These are phyloP conservation scores for Xylaria sp. DNA, from an alignment of 2,329 filamentous ascomycete genomes.

Conservation along the genomic window DNA sequence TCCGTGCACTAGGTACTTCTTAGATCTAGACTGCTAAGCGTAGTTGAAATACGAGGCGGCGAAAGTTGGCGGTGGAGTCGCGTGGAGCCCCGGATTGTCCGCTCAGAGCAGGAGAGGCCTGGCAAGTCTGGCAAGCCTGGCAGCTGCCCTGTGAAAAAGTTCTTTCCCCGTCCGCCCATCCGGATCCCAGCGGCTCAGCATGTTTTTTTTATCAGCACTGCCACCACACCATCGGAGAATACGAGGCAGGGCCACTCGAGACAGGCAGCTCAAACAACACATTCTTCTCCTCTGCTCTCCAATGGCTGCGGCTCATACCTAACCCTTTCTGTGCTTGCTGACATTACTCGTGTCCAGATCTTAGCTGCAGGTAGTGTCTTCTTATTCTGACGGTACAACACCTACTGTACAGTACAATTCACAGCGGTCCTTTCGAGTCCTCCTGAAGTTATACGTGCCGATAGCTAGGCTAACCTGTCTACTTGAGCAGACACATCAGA, in stretches of 20 bases:
- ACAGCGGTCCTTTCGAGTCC: background rate
- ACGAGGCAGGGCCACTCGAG: constrained; percentile 29
- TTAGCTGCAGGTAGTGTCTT: background rate
- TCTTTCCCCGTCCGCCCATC: constrained; percentile 14
- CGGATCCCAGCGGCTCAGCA: constrained; percentile 10
- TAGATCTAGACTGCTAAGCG: constrained; percentile 7
- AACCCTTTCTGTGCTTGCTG: background rate
- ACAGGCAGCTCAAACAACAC: constrained; percentile 18
- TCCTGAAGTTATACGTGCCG: no score
- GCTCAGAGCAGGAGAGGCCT: background rate
- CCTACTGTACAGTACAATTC: background rate
- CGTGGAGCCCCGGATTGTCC: constrained; percentile 28
- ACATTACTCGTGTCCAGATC: background rate
- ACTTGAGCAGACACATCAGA: background rate
- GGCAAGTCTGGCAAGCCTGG: background rate
- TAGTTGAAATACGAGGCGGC: constrained; percentile 37
- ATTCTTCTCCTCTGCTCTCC: constrained; percentile 11
- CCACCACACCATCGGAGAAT: constrained; percentile 35
- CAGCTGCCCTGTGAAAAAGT: constrained; percentile 18
- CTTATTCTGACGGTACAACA: background rate
- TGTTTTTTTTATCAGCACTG: constrained; percentile 35
- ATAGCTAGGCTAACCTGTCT: no score
- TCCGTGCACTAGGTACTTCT: constrained; percentile 11
- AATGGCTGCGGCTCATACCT: background rate
- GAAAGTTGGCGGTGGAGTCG: constrained; percentile 31